These are phyloP conservation scores for Ustilago xerochloae DNA, from an alignment of 1,284 basidiomycete genomes.

Conservation along the genomic window DNA sequence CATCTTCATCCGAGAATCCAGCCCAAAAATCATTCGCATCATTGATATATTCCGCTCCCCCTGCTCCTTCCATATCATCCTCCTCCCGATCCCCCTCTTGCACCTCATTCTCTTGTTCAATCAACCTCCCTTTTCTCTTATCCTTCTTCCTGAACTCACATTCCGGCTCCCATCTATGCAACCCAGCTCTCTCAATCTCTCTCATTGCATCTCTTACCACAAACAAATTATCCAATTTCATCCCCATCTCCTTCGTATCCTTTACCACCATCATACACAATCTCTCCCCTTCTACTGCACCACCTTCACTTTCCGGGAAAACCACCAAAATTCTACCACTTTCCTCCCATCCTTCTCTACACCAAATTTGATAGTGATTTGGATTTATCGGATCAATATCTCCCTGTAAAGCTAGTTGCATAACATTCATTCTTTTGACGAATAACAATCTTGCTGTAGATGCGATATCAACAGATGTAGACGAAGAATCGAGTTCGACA, in stretches of 20 bases:
- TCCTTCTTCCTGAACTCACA: neutral
- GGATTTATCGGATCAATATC: constrained; percentile 18
- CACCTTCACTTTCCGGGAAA: neutral
- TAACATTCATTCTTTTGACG: neutral
- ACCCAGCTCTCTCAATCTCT: neutral
- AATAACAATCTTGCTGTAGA: constrained; percentile 1
- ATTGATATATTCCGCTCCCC: constrained; percentile 39
- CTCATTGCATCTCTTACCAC: neutral
- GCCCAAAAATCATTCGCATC: constrained; percentile 48
- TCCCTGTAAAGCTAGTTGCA: neutral
- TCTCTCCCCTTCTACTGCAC: neutral
- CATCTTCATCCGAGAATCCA: constrained; percentile 36
- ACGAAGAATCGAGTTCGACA: neutral
- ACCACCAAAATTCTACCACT: neutral
- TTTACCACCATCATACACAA: constrained; percentile 10
- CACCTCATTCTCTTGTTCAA: neutral
- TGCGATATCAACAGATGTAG: neutral
- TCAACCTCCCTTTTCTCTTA: neutral
- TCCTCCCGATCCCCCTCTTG: neutral
- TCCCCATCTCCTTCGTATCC: neutral
- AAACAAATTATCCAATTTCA: constrained; percentile 34
- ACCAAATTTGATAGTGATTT: neutral
- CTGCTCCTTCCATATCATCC: no score
- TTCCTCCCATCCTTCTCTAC: constrained; percentile 15
- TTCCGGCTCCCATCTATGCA: constrained; percentile 1